Evolutionary conservation across 2,329 filamentous ascomycete species (phyloP), one percentile per base, ranked within the genome.

Genomic region (Ceratocystis papillata): DNA sequence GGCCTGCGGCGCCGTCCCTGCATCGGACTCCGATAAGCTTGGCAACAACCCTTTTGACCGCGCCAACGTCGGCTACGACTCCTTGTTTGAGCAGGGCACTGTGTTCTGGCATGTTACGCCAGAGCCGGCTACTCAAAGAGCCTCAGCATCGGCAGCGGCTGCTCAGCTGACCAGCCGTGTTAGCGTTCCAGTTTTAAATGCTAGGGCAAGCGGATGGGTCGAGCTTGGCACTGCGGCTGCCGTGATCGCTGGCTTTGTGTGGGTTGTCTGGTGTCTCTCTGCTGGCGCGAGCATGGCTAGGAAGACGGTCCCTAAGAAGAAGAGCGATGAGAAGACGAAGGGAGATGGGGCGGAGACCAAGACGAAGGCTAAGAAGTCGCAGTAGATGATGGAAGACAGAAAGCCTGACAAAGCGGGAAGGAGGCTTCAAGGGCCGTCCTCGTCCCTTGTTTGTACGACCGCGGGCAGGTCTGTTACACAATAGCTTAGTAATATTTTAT

Each of bases 41-140:
- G 75, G 82, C 0, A 82, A 80, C 4, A 96, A 88, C 72, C 93
- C 93, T 0, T 97, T 97, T 74, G 92, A 96, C 74, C 80, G 89
- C 5, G 78, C 81, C n/a, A 84, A 90, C 72, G 72, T 96, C n/a
- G 92, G 91, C 0, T 96, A 92, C 74, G 93, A 96, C 70, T 83
- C 81, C 0, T 75, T 95, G 7, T 96, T 96, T 73, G 84, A 83
- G 1, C 81, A 84, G 0, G 81, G 83, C 62, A 96, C 90, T 0
- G 80, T 89, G 73, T 96, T 96, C 73, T 95, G 91, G 80, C 90
- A 96, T 73, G 74, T 89, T 1, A 77, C 80, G 45, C 74, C 80
- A 1, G 65, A 70, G 37, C 22, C 53, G 2, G 50, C 50, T 3
- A 4, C 48, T 5, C 48, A 20, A n/a, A 55, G 5, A 4, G 5